Evolutionary conservation across 139 green algal species (phyloP), one percentile per base, ranked within the genome.

Genomic region (Desmodesmus armatus): DNA sequence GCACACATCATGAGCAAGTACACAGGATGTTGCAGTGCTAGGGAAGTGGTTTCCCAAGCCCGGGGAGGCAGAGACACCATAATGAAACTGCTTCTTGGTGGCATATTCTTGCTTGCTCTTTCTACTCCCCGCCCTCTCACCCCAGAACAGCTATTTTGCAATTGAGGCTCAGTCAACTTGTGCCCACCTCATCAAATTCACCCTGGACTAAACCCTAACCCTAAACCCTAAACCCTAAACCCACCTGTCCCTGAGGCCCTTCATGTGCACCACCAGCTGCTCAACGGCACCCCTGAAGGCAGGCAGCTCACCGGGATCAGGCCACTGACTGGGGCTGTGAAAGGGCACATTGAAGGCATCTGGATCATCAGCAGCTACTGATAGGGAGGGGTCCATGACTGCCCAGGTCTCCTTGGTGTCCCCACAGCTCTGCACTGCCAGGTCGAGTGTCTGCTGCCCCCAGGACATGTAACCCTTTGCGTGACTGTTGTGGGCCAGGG

Each of bases 251-350:
- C 62, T 72, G n/a, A 72, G 11, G 9, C 29, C 62, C 62, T 72
- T 72, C 62, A 72, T 72, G 11, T 72, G 62, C 6, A 15, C 29
- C 29, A 72, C 62, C 11, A 41, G 17, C 11, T 72, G 62, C 29
- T 72, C n/a, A 9, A 72, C 15, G 7, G 17, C 62, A 72, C 7
- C 11, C 17, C 29, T 35, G 62, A 72, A 72, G 11, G 7, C 62
- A 11, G 62, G 62, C 29, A 72, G 62, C 47, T 55, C 9, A 7
- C 13, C 47, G 7, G 7, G 9, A 17, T 72, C 62, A 31, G 62
- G 62, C 62, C 62, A 72, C 29, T 72, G 62, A 72, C 17, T 72
- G 11, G 62, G 62, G 62, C 62, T 72, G 29, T 72, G 62, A 17
- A 72, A 72, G 15, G 62, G 62, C 29, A 72, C 62, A n/a, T 19